A percentile compares a stretch with the other conserved stretches of the same genome.
Conservation (phyloP, 192 early-diverging fungal species). For the Coemansia sp. region DNA sequence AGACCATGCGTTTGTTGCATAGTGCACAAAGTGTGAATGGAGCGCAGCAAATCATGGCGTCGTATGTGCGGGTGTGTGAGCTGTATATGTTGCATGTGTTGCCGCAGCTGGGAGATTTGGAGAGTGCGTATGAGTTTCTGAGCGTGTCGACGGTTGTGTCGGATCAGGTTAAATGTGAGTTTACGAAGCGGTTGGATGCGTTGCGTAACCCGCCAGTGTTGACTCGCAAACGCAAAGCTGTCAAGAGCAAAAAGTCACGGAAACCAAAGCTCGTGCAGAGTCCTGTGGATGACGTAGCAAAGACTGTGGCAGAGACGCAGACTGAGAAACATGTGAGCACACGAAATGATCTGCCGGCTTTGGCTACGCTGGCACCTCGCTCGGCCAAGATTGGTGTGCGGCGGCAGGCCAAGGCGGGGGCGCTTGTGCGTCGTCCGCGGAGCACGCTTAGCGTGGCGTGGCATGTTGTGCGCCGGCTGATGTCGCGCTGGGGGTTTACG, state of each 20-base stretch:
- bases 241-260: conserved; percentile 15
- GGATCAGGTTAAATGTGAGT: conserved; percentile 19
- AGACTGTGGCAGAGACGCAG: background rate
- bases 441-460: conserved; percentile 26
- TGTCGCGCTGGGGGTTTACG: conserved; percentile 52
- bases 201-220: conserved; percentile 30
- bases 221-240: background rate
- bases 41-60: conserved; percentile 41
- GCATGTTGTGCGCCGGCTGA: conserved; percentile 42
- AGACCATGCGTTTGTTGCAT: conserved; percentile 35
- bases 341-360: background rate
- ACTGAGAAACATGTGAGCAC: background rate
- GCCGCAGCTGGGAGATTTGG: conserved; percentile 45
- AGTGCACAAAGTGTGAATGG: background rate
- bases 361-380: background rate
- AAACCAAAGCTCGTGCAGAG: background rate
- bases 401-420: conserved; percentile 11
- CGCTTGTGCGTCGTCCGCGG: conserved; percentile 26
- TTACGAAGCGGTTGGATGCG: conserved; percentile 34
- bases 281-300: background rate
- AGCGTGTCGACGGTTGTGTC: conserved; percentile 21
- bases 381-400: background rate
- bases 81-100: conserved; percentile 50
- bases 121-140: conserved; percentile 39
- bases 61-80: conserved; percentile 52